Evolutionary conservation across 108 stramenopile genomes (phyloP), one percentile per base, ranked within the genome.

Genomic region (Hondaea fermentalgiana): DNA sequence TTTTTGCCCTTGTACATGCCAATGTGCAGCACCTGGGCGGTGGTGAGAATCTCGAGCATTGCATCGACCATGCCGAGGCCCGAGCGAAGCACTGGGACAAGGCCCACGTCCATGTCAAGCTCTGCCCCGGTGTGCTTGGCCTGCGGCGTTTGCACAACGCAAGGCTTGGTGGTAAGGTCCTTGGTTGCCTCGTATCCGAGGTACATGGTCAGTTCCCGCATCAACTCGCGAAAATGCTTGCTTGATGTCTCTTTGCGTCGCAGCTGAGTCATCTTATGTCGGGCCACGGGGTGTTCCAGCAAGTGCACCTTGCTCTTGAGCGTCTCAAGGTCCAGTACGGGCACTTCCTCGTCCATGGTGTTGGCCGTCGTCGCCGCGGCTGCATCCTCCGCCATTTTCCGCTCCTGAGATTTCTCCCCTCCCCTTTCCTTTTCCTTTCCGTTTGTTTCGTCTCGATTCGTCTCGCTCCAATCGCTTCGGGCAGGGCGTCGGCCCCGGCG

Each of bases 151-250:
- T 93, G 91, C 14, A 98, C 90, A 55, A 92, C 90, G 44, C 96
- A 88, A 1, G 93, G 90, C 43, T 89, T 90, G 19, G 96, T 97
- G 42, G 93, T 92, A 16, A 98, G 90, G 53, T 89, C 88, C 12
- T 92, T 87, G 25, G 97, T 99, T 25, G 97, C 97, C 90, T 99
- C 98, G 92, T 98, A 99, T 29, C 97, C 99, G n/a, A 99, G 91
- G 90, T 98, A 98, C 69, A 96, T 97, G 51, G 98, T 98, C 55
- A 99, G 91, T 91, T 98, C 98, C 3, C 96, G 94, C 49, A 99
- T 91, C 1, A 96, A 91, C 19, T 92, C 60, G 47, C 99, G 96
- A 88, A 99, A 99, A 5, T 96, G 93, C 25, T 91, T 88, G 23
- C 96, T 92, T 2, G 88, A 60, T 0, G 97, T 98, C 64, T 94